Conservation (phyloP, 139 green algal genomes). For the Tetradesmus obliquus region DNA sequence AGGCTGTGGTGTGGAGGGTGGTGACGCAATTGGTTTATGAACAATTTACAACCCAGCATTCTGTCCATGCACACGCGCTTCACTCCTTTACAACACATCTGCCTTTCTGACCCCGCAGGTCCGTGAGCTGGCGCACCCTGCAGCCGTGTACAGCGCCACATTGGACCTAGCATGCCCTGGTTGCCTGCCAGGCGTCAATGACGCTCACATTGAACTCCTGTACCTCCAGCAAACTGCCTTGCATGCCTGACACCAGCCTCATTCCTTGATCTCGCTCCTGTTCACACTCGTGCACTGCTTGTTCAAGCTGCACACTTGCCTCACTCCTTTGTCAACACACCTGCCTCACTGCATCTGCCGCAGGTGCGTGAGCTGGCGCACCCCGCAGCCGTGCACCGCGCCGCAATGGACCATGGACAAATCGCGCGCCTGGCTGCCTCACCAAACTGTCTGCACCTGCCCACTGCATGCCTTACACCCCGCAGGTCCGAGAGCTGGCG, state of each 20-base stretch:
- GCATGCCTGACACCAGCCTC: neutral
- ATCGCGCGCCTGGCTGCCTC: too few species aligned
- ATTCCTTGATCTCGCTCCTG: too few species aligned
- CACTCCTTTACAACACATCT: neutral
- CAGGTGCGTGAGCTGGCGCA: slow-evolving; percentile 78
- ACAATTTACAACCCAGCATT: too few species aligned
- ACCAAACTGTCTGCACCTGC: neutral
- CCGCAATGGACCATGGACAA: slow-evolving; percentile 68
- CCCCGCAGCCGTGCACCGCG: slow-evolving; percentile 76
- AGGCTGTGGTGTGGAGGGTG: neutral
- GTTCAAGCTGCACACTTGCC: too few species aligned
- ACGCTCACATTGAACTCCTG: too few species aligned
- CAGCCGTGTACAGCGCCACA: slow-evolving; percentile 76
- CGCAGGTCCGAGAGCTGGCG: slow-evolving; percentile 74
- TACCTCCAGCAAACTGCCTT: too few species aligned
- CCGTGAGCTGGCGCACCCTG: slow-evolving; percentile 68
- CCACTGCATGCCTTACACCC: neutral
- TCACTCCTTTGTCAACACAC: too few species aligned
- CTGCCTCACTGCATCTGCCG: too few species aligned
- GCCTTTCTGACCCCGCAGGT: slow-evolving; percentile 59
- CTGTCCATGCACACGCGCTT: neutral
- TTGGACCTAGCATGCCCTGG: slow-evolving; percentile 71
- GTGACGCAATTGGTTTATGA: neutral
- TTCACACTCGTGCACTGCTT: too few species aligned
- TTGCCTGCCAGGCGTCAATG: too few species aligned